Evolutionary conservation across 2,329 filamentous ascomycete genomes (phyloP), one percentile per base, ranked within the genome.

Genomic region (Penicillium sp.): DNA sequence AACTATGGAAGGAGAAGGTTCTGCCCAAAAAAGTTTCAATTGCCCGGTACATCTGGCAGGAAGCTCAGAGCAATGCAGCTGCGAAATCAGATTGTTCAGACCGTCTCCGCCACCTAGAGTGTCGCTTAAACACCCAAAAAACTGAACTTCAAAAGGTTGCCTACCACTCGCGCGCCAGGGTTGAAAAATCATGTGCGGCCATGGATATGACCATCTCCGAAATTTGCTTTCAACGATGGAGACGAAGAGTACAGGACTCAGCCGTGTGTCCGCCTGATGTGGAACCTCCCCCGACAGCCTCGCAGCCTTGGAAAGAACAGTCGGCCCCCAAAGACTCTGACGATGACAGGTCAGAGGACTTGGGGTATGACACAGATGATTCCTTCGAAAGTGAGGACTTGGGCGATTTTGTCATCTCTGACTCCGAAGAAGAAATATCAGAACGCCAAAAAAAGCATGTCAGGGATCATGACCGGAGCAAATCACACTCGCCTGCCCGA

Each of bases 181-280:
- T 94, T 13, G 72, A 76, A 24, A 73, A 70, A 6, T 81, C 84
- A 61, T 84, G 85, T 45, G 70, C 73, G 10, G 79, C 74, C 33
- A 73, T 95, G 49, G 85, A 93, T 53, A 74, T 77, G 4, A 90
- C 79, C 3, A 71, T 96, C 0, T 79, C 82, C 33, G 80, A 87
- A 49, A 80, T 81, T 45, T 67, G 77, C 57, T 62, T 63, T 24
- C 61, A 65, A 23, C 65, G 66, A 26, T 84, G 78, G 77, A 75
- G 74, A 45, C 67, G 77, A 31, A 63, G 65, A 9, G 65, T 78
- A 2, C 70, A 81, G 56, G 62, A 72, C 47, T 58, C 62, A 34
- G 64, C 64, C 12, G 62, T 54, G 42, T 70, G 64, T 43, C 71
- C 68, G 7, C 65, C 59, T 12, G 70, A 61, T 44, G 52, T 63